Base-by-base conservation (phyloP, 106 monocot genomes). In the Ottelia alismoides region DNA sequence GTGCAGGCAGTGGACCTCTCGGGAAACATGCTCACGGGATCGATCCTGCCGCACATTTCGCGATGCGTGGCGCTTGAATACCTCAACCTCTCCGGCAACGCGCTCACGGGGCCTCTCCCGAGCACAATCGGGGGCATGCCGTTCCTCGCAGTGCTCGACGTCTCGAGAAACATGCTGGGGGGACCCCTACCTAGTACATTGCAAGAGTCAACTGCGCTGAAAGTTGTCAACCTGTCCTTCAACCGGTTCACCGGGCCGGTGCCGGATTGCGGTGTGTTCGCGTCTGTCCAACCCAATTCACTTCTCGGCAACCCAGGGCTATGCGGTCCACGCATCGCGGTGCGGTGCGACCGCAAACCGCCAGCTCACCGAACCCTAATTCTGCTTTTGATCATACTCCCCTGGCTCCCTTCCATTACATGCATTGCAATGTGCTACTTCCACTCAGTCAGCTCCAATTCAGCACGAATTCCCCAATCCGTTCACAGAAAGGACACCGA, bases 31-130 rank as follows among this genome's bases (percentile, higher is more conserved):
- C 55, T 93, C 53, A 72, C 78, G 1, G 87, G 83, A 31, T 23
- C 31, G 16, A 81, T 94, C 1, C 87, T 79, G 54, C 48, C 83
- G 1, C 93, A 94, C 52, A 64, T 94, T 6, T 76, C 74, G 3
- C 74, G 80, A 63, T 88, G 87, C 47, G 54, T 81, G 10, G 87
- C 83, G 0, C 64, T 94, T 10, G 83, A 94, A 28, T 73, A 75
- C 53, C 75, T 94, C 55, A 94, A 94, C 60, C 57, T 94, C 1
- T 94, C 93, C 27, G 30, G 49, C 5, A 94, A 94, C 58, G 20
- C 31, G 25, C 45, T 94, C 19, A 25, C 40, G 25, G 87, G 84
- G 9, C 49, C 25, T 6, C 63, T 88, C 48, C 80, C 87, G 7
- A 49, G 45, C 22, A 68, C 83, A 1, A 53, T 93, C 2, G 87